phyloP scores from a whole-genome alignment of 371 early-diverging fungal species.

The Quaeritorhiza haematococci region DNA sequence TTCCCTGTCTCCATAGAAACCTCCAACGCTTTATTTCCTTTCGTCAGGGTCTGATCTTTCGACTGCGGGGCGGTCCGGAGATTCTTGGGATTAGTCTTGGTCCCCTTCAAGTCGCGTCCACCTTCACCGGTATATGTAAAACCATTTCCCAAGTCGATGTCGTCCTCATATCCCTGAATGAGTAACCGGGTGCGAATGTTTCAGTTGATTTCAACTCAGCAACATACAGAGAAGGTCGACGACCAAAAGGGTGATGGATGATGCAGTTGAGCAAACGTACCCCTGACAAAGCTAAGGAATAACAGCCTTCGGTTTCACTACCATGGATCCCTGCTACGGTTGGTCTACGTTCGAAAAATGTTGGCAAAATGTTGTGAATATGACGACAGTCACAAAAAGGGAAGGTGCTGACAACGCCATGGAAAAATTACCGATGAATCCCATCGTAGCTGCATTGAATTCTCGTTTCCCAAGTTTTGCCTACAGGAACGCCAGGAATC shows the following conservation, averaged over 20 bases:
- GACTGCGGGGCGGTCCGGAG: slow-evolving; percentile 33
- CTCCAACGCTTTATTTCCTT: slow-evolving; percentile 4
- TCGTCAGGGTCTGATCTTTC: slow-evolving; percentile 19
- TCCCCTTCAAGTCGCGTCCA: slow-evolving; percentile 30
- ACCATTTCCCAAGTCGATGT: slow-evolving; percentile 28
- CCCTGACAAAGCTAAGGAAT: slow-evolving; percentile 28
- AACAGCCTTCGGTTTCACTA: slow-evolving; percentile 15
- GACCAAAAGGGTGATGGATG: no score
- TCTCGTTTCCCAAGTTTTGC: slow-evolving; percentile 16
- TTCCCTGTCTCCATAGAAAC: background rate
- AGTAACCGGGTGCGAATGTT: background rate
- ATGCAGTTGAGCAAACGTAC: no score
- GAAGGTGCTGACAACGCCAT: no score
- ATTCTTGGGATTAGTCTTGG: slow-evolving; percentile 28
- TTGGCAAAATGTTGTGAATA: no score
- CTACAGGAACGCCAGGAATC: slow-evolving; percentile 21
- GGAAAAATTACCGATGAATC: no score
- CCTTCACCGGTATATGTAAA: slow-evolving; percentile 29
- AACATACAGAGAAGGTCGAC: background rate
- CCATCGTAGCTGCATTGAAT: slow-evolving; percentile 14
- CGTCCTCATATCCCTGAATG: slow-evolving; percentile 38
- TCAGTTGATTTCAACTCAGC: background rate
- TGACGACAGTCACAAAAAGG: no score
- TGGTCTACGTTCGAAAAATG: no score
- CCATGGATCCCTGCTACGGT: slow-evolving; percentile 29